Conservation (phyloP, 768 basidiomycete species). For the Auricularia cornea region DNA sequence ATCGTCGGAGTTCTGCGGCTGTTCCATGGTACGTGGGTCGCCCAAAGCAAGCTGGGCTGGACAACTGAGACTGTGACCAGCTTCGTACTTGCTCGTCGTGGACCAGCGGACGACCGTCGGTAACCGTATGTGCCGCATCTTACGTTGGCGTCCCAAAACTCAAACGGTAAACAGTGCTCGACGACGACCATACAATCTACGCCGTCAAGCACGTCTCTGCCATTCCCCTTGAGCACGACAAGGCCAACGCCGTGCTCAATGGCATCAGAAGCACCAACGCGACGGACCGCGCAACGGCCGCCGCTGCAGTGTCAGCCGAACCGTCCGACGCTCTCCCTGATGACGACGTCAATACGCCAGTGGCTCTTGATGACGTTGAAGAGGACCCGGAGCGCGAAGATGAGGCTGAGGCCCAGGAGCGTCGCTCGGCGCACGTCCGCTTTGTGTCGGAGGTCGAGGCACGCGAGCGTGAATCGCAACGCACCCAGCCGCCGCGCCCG, state of each 20-base stretch:
- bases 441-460: slow-evolving; percentile 3
- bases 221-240: slow-evolving; percentile 62
- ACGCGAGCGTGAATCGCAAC: not conserved
- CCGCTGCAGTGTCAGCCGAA: not conserved
- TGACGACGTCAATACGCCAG: not conserved
- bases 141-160: not conserved
- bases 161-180: slow-evolving; percentile 43
- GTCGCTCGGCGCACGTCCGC: not conserved
- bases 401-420: not conserved
- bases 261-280: slow-evolving; percentile 24
- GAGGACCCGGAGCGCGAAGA: not conserved
- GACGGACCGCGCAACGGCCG: not conserved
- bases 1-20: slow-evolving; percentile 68
- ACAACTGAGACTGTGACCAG: slow-evolving; percentile 28
- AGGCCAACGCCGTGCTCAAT: slow-evolving; percentile 46
- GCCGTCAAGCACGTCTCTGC: slow-evolving; percentile 58
- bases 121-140: slow-evolving; percentile 40
- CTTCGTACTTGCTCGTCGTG: slow-evolving; percentile 69
- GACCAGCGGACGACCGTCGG: slow-evolving; percentile 56
- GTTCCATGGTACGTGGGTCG: slow-evolving; percentile 48
- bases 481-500: slow-evolving; percentile 11
- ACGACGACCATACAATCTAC: slow-evolving; percentile 53
- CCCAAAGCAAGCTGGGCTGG: slow-evolving; percentile 4
- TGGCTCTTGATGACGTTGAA: no score
- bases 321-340: not conserved